Conservation (phyloP, 176 grass and related monocot genomes). For the Aegilops sharonensis region DNA sequence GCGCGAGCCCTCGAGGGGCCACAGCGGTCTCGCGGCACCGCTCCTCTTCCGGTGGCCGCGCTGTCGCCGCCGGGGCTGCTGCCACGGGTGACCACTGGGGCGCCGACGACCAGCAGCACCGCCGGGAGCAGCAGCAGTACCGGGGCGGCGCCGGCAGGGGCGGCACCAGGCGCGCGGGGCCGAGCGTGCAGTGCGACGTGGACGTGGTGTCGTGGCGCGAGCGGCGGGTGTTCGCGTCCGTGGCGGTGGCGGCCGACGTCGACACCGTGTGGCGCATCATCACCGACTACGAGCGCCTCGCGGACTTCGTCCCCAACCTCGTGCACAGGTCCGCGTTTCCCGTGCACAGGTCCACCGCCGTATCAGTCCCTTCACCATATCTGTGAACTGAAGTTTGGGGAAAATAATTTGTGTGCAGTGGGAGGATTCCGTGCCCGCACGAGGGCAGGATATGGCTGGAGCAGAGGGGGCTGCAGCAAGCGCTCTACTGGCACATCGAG, state of each 20-base stretch:
- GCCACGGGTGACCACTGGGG: constrained; percentile 47
- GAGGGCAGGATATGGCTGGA: constrained; percentile 91
- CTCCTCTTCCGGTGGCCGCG: background rate
- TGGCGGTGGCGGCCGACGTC: constrained; percentile 69
- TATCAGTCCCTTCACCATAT: background rate
- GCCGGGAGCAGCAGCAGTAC: background rate
- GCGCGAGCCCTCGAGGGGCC: no score
- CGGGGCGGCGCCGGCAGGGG: background rate
- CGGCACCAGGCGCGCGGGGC: background rate
- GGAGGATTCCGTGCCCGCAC: constrained; percentile 86
- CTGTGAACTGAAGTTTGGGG: no score
- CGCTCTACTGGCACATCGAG: constrained; percentile 97
- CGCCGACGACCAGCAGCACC: constrained; percentile 14
- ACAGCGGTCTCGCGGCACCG: constrained; percentile 6
- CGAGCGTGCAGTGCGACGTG: constrained; percentile 68
- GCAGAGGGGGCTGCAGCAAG: constrained; percentile 79
- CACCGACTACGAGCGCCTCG: constrained; percentile 94
- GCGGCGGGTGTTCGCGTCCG: constrained; percentile 62
- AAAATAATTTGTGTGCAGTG: constrained; percentile 32
- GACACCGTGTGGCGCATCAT: constrained; percentile 86
- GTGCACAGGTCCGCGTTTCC: constrained; percentile 55
- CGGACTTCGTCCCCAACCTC: constrained; percentile 93
- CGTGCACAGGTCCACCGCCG: no score
- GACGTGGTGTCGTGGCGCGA: constrained; percentile 95
- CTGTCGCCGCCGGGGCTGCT: constrained; percentile 13